Base-by-base conservation (phyloP, 2,329 filamentous ascomycete genomes). In the Aureobasidium sp. region DNA sequence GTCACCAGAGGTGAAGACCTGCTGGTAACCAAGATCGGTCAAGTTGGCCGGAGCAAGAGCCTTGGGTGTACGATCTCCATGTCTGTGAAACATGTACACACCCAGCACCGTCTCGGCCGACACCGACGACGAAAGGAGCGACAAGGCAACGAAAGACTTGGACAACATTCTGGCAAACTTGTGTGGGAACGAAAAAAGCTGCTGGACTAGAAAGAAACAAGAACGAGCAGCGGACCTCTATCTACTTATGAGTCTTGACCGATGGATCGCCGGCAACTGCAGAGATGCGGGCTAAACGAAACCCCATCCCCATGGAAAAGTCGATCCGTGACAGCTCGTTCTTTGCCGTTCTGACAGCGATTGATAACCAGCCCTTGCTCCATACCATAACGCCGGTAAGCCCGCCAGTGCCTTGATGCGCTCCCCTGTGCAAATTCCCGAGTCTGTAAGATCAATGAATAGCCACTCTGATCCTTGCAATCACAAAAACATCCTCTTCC, bases 11-110 rank as follows among this genome's bases (percentile, higher is more conserved):
- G 76, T 74, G 69, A 81, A 85, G 60, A 90, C 82, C 72, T 96
- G 77, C 42, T 78, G 72, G 65, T 90, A 89, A 27, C 90, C 90
- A 48, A 95, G 78, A 56, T 85, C 78, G 11, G 90, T 95, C 66
- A 96, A 71, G 59, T 79, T 78, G 24, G 87, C 81, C 11, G 86
- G 85, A 40, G 82, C 75, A 58, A 81, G 81, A 16, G 80, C 75
- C 73, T 95, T 95, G 58, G 88, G 73, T 0, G 89, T 91, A 53
- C 90, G 83, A 69, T 96, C 90, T 55, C 90, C 90, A 72, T 96
- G 90, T 40, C 90, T 86, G 61, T 88, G 83, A 75, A 94, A 95
- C 70, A 95, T 83, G 69, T 90, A 93, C 40, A 85, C 83, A 49
- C 89, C 90, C 14, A 95, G 76, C 24, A 93, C 76, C 0, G 83